Base-by-base conservation (phyloP, 2,329 filamentous ascomycete species). In the Aspergillus felis region DNA sequence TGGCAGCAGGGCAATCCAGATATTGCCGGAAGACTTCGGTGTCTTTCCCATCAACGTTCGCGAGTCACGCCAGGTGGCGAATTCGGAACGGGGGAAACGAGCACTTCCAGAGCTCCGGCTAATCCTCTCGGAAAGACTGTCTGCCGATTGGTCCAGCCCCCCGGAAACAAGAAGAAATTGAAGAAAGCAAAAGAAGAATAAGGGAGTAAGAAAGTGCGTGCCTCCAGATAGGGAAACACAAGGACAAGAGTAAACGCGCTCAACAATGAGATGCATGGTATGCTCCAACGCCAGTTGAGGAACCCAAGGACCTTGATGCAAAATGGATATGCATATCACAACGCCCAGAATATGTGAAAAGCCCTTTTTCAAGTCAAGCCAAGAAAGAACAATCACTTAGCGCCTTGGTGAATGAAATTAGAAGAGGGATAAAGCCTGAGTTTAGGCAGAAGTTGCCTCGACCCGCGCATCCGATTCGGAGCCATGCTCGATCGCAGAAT, bases 121-220 rank as follows among this genome's bases (percentile, higher is more conserved):
- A 5, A 47, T 24, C 8, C 9, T 47, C 20, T n/a, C 22, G 24
- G 24, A 47, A 47, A 24, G 12, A 10, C 44, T 14, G 10, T n/a
- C 17, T 10, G 28, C 50, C 29, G 38, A 51, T 41, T 53, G 51
- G 51, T 46, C 38, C 52, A 25, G 41, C 38, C n/a, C n/a, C 22
- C 38, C 35, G 42, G 29, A 24, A 46, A 50, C 27, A 46, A 57
- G n/a, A 49, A 51, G 44, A 53, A 51, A 56, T 44, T 44, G 44
- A 41, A 55, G 53, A 28, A 59, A 57, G 53, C 47, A 4, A 20
- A 20, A 22, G 35, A 6, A 28, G n/a, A n/a, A n/a, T n/a, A 7
- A 27, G 17, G n/a, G 20, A n/a, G 12, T 28, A 47, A n/a, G 25
- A 51, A 53, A 54, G 27, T 41, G 22, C 14, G 32, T 38, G 32